phyloP scores from a whole-genome alignment of 163 green algal species.

The Chloromonas sp. region DNA sequence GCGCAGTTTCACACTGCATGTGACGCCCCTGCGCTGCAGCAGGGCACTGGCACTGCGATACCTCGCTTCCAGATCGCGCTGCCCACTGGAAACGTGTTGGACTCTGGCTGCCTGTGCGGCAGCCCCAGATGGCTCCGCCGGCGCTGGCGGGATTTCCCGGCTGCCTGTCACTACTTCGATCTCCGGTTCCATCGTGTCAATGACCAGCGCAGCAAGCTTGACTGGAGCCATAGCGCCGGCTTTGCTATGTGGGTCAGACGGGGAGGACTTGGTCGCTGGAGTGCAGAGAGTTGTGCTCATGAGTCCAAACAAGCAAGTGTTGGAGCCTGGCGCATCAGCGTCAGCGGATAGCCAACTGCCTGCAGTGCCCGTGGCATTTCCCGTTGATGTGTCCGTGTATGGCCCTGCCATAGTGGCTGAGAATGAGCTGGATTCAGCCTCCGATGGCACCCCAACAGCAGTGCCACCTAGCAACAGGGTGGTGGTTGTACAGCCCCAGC shows the following conservation, averaged over 20 bases:
- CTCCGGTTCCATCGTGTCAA: neutral
- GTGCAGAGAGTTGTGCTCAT: conserved; percentile 30
- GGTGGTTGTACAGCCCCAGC: too few species aligned
- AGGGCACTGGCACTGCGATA: conserved; percentile 80
- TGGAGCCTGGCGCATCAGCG: too few species aligned
- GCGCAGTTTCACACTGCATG: conserved; percentile 50
- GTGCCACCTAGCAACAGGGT: too few species aligned
- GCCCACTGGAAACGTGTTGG: conserved; percentile 49
- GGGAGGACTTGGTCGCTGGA: conserved; percentile 59
- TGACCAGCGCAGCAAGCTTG: neutral
- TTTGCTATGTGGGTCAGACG: conserved; percentile 38
- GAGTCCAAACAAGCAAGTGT: neutral
- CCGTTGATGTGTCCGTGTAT: too few species aligned
- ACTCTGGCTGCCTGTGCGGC: conserved; percentile 42
- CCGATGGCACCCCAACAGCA: too few species aligned
- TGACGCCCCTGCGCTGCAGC: conserved; percentile 81
- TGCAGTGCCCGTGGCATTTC: too few species aligned
- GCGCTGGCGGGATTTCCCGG: neutral
- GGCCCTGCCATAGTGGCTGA: too few species aligned
- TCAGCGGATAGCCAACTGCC: too few species aligned
- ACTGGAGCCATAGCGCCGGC: neutral
- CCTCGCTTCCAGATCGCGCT: conserved; percentile 54
- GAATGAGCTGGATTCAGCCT: too few species aligned
- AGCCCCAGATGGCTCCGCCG: neutral
- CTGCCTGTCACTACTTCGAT: neutral